These are phyloP conservation scores for Alternaria brassicicola DNA, from an alignment of 2,329 filamentous ascomycete species.

Conservation along the genomic window DNA sequence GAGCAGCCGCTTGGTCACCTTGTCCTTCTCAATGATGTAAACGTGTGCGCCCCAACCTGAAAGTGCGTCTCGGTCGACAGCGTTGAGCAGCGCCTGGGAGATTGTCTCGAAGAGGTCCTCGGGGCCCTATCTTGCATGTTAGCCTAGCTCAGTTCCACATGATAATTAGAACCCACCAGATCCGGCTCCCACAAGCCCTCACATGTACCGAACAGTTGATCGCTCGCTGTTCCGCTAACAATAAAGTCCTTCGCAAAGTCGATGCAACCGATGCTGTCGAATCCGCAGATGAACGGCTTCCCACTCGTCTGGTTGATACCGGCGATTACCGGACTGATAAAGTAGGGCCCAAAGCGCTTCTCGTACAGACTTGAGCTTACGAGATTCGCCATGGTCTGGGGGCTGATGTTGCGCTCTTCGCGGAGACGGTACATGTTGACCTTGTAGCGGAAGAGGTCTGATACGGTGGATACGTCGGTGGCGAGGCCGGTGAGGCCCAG, in stretches of 20 bases:
- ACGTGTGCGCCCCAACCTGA: conserved; percentile 99
- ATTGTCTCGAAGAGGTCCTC: conserved; percentile 98
- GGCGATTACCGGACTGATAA: conserved; percentile 91
- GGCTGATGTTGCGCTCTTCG: conserved; percentile 95
- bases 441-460: conserved; percentile 98
- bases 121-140: conserved; percentile 64
- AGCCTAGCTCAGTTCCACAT: conserved; percentile 2
- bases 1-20: conserved; percentile 97
- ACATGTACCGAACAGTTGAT: conserved; percentile 98
- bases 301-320: conserved; percentile 93
- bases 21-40: conserved; percentile 99
- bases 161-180: conserved; percentile 64
- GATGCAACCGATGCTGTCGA: conserved; percentile 98
- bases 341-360: conserved; percentile 93
- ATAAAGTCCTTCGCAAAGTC: conserved; percentile 99
- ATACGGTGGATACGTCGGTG: conserved; percentile 92
- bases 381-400: conserved; percentile 94
- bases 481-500: conserved; percentile 95
- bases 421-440: conserved; percentile 99
- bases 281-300: conserved; percentile 97
- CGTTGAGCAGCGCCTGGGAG: conserved; percentile 92
- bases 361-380: conserved; percentile 88
- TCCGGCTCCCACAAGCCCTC: conserved; percentile 98
- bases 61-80: conserved; percentile 93
- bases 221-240: conserved; percentile 91